Base-by-base conservation (phyloP, 805 yeast genomes). In the Scheffersomyces lignosus region DNA sequence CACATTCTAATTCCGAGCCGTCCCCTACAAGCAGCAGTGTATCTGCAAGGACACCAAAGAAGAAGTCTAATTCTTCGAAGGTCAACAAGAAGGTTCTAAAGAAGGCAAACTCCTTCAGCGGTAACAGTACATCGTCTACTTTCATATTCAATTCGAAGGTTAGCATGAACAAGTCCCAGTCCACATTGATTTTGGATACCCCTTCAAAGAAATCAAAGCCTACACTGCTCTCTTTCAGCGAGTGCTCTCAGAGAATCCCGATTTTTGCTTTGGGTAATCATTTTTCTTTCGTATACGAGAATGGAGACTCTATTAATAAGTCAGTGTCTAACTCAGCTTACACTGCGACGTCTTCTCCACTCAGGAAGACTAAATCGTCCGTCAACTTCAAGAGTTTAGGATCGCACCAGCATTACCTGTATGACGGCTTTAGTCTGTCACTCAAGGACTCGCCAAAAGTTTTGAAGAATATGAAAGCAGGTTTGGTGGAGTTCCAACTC, bases 401-500 rank as follows among this genome's bases (percentile, higher is more conserved):
- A 4, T 17, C 25, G 7, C 28, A 29, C n/a, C 39, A 26, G 15
- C 33, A 30, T 12, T 35, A 29, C 12, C 38, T 16, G 31, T 36
- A 30, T 25, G 39, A 20, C 10, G 24, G 24, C 24, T 20, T 20
- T 10, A 20, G 9, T 7, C 24, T 20, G 24, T 20, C 24, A 10
- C 24, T 20, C 24, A 20, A 30, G n/a, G 27, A 15, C 12, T 36
- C 39, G n/a, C 39, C 39, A 14, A n/a, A 29, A 26, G 10, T 30
- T 13, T 32, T 40, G 32, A 33, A 39, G 30, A 45, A 31, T 18
- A 45, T 45, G 49, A 34, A 40, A 27, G 43, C 47, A 13, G 49
- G 49, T 8, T 33, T 45, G 47, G 34, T 41, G 4, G 44, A 45
- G 36, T 45, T 45, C 36, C 50, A 46, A 39, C 36, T 46, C 25